phyloP scores from a whole-genome alignment of 1,284 basidiomycete genomes.

The Papiliotrema nemorosa region DNA sequence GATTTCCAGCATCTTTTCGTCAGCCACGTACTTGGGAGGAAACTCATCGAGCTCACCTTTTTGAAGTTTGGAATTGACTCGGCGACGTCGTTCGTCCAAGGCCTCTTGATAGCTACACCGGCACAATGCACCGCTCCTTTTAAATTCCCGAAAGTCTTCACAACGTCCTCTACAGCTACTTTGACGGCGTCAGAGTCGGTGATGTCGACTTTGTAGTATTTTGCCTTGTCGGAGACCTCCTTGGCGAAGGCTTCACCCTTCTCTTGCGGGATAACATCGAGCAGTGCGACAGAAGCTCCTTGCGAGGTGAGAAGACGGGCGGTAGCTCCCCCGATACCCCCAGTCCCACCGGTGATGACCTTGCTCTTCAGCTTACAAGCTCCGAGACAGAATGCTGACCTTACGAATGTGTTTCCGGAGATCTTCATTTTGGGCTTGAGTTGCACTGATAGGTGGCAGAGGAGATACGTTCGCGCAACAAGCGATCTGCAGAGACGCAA shows the following conservation, averaged over 20 bases:
- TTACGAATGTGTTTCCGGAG: conserved; percentile 35
- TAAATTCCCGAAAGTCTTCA: conserved; percentile 27
- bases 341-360: conserved; percentile 35
- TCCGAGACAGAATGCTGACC: conserved; percentile 1
- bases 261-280: conserved; percentile 31
- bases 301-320: conserved; percentile 18
- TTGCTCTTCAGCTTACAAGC: neutral
- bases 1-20: conserved; percentile 36
- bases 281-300: conserved; percentile 31
- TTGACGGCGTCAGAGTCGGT: conserved; percentile 32
- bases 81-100: conserved; percentile 39
- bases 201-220: conserved; percentile 35
- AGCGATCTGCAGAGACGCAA: too few species aligned
- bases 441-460: too few species aligned
- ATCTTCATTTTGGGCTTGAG: conserved; percentile 27
- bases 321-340: conserved; percentile 32
- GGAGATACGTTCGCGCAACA: too few species aligned
- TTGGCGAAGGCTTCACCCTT: conserved; percentile 24
- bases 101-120: conserved; percentile 35
- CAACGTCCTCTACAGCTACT: conserved; percentile 21
- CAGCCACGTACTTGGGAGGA: neutral
- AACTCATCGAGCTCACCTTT: conserved; percentile 25
- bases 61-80: conserved; percentile 40
- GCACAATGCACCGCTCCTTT: conserved; percentile 42
- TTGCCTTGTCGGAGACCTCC: conserved; percentile 15